Conservation (phyloP, 208 protist genomes). For the Acanthamoeba triangularis region DNA sequence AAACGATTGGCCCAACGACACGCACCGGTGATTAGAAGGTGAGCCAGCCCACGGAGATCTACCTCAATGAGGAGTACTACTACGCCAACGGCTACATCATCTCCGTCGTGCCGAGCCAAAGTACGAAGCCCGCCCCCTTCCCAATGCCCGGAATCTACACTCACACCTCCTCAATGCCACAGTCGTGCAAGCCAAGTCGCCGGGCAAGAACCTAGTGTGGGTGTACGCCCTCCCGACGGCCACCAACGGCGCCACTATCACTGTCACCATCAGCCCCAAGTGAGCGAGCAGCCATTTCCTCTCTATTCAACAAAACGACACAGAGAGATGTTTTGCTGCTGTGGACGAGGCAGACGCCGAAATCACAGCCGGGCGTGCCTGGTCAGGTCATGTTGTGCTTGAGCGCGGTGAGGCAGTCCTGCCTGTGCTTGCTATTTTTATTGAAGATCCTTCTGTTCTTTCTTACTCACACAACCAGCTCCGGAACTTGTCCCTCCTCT, state of each 20-base stretch:
- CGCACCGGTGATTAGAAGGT: constrained; percentile 45
- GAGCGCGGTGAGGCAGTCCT: background rate
- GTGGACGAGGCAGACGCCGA: background rate
- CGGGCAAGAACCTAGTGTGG: constrained; percentile 35
- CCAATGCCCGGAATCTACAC: background rate
- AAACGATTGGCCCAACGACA: background rate
- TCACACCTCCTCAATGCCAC: background rate
- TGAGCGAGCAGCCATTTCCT: background rate
- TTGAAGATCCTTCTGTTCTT: too few relatives aligned
- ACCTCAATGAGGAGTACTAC: constrained; percentile 84
- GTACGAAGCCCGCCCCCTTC: background rate
- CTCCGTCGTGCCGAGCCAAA: constrained; percentile 8
- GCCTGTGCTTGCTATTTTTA: too few relatives aligned
- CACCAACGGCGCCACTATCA: background rate
- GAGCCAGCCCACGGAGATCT: constrained; percentile 83
- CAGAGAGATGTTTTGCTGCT: too few relatives aligned
- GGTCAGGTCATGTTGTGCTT: constrained; percentile 22
- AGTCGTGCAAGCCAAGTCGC: constrained; percentile 50
- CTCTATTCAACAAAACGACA: too few relatives aligned
- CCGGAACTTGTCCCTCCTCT: too few relatives aligned
- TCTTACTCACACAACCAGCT: too few relatives aligned
- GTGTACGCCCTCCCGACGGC: constrained; percentile 11
- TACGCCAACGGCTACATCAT: constrained; percentile 85
- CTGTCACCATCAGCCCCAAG: constrained; percentile 60
- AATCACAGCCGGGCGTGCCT: background rate